phyloP scores from a whole-genome alignment of 2,329 filamentous ascomycete genomes.

The Fusarium multiceps region DNA sequence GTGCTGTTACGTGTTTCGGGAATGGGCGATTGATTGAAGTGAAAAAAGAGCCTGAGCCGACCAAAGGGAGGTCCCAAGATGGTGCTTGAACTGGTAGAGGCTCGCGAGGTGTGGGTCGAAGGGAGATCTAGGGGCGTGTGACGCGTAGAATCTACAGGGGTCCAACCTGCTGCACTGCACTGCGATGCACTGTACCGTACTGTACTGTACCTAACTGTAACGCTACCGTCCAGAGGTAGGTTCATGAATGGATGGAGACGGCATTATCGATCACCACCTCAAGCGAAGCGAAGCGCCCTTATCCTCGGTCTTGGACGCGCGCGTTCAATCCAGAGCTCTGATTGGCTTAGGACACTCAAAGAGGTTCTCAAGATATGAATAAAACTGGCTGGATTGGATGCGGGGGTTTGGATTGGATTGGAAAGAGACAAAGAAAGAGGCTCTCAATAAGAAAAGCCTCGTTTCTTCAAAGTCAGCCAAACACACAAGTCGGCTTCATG shows the following conservation, averaged over 20 bases:
- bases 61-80: conserved; percentile 32
- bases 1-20: conserved; percentile 32
- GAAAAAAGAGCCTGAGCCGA: conserved; percentile 22
- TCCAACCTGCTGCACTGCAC: conserved; percentile 1
- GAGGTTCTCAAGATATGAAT: conserved; percentile 5
- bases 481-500: conserved; percentile 2
- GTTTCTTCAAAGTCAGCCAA: neutral
- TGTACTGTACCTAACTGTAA: neutral
- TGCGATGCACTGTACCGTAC: neutral
- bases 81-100: conserved; percentile 7
- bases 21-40: conserved; percentile 26
- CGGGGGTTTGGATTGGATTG: conserved; percentile 8
- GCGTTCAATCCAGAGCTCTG: conserved; percentile 12
- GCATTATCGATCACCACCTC: conserved; percentile 2
- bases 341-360: conserved; percentile 2
- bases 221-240: conserved; percentile 9
- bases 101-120: conserved; percentile 15
- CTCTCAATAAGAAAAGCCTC: neutral
- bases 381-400: conserved; percentile 5
- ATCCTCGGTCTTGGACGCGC: conserved; percentile 24
- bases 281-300: conserved; percentile 17
- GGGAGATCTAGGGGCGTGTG: conserved; percentile 25
- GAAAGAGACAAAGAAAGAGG: neutral
- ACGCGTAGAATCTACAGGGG: conserved; percentile 8
- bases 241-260: neutral